Evolutionary conservation across 2,329 filamentous ascomycete genomes (phyloP), one percentile per base, ranked within the genome.

Genomic region (Aspergillus intermedius): DNA sequence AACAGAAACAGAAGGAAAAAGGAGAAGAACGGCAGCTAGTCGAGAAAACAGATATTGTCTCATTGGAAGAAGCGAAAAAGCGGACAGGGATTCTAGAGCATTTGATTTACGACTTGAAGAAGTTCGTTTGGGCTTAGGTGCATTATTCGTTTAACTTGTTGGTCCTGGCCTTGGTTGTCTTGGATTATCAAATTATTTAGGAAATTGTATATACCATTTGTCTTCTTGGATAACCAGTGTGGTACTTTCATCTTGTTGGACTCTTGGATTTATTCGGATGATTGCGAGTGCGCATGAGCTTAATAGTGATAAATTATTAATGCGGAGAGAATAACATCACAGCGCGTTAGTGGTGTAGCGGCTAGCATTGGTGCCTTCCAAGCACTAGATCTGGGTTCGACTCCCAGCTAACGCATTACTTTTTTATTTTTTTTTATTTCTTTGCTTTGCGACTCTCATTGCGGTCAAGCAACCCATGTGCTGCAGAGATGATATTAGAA

Each of bases 61-160:
- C 84, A 21, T 67, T 95, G 46, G 82, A 82, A 2, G 90, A 96
- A 62, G 93, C 93, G 49, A 91, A 82, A 77, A 87, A 81, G 74
- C 90, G 85, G 52, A 96, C 91, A 0, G 88, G 90, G 0, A 77
- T 94, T 59, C 67, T 97, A 46, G 91, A 96, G 69, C 85, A 91
- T 65, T 71, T 94, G 61, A 88, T 90, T 1, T 90, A 97, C 74
- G 87, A 86, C 50, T 77, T 97, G 60, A 96, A 95, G 80, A 95
- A 88, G 75, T 71, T 97, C 65, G 90, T 98, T 10, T 97, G 93
- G 93, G 77, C 78, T 3, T 81, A 60, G 68, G 32, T 34, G 2
- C 15, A 19, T 30, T 35, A 13, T n/a, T 17, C 6, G 7, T 32
- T 17, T 12, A 7, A n/a, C 19, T n/a, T 7, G 5, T 42, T 21